phyloP scores from a whole-genome alignment of 495 filamentous ascomycete species.

The Astrothelium macrocarpum region DNA sequence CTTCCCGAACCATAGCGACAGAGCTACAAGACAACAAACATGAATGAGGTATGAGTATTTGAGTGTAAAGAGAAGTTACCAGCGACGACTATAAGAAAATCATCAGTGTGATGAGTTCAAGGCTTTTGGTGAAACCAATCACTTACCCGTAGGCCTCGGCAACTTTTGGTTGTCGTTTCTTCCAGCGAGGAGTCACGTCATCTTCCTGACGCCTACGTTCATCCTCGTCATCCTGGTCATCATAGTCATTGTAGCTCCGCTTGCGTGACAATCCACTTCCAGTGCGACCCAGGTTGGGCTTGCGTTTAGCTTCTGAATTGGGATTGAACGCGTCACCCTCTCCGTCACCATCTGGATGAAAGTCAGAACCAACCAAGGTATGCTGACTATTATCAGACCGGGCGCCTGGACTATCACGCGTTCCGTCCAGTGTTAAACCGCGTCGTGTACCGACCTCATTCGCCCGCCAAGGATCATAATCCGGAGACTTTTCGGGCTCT shows the following conservation, averaged over 20 bases:
- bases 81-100: background rate
- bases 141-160: slow-evolving; percentile 22
- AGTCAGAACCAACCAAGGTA: slow-evolving; percentile 28
- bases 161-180: slow-evolving; percentile 24
- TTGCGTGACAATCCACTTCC: slow-evolving; percentile 24
- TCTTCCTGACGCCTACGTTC: slow-evolving; percentile 21
- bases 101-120: background rate
- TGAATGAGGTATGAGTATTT: too few relatives aligned
- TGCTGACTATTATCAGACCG: slow-evolving; percentile 26
- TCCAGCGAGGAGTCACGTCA: slow-evolving; percentile 21
- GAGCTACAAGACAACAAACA: background rate
- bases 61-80: background rate
- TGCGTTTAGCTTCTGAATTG: background rate
- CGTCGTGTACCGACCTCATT: slow-evolving; percentile 1
- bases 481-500: slow-evolving; percentile 7
- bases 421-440: slow-evolving; percentile 8
- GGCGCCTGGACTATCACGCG: slow-evolving; percentile 14
- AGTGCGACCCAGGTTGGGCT: slow-evolving; percentile 13
- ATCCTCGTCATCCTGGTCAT: slow-evolving; percentile 22
- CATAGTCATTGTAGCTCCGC: slow-evolving; percentile 23
- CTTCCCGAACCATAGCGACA: background rate
- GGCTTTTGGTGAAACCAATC: background rate
- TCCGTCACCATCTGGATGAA: slow-evolving; percentile 14
- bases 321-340: slow-evolving; percentile 9
- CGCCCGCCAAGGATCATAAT: slow-evolving; percentile 18